phyloP scores from a whole-genome alignment of 306 rosid genomes.

The Quercus berberidifolia region DNA sequence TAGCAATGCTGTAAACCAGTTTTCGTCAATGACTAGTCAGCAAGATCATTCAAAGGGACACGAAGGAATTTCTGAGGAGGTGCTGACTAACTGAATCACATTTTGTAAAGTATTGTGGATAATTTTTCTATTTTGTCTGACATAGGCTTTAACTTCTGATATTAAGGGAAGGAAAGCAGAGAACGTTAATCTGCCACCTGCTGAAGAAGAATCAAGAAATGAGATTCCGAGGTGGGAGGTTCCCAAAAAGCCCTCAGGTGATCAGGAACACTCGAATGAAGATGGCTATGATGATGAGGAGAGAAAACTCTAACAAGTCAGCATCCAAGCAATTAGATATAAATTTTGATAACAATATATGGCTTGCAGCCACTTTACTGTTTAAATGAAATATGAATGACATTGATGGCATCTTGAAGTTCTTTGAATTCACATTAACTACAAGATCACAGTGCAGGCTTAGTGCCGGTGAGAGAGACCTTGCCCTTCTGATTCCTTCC shows the following conservation, averaged over 20 bases:
- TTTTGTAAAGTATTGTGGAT: background rate
- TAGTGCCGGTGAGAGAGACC: background rate
- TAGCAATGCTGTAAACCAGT: constrained; percentile 35
- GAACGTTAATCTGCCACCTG: constrained; percentile 45
- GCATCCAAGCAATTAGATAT: background rate
- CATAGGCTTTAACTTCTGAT: constrained; percentile 9
- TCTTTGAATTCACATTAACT: no score
- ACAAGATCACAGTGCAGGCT: background rate
- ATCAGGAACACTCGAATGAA: constrained; percentile 18
- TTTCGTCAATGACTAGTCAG: constrained; percentile 28
- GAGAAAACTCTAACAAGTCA: constrained; percentile 21
- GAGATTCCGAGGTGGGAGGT: constrained; percentile 20
- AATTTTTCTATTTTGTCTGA: constrained; percentile 13
- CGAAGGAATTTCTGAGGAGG: constrained; percentile 45
- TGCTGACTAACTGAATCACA: constrained; percentile 12
- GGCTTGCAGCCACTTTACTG: no score
- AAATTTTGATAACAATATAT: background rate
- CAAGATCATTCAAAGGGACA: constrained; percentile 25
- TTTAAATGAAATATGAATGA: no score
- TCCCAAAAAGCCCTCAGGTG: constrained; percentile 15
- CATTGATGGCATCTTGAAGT: no score
- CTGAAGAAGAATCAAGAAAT: constrained; percentile 44
- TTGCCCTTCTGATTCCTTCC: background rate
- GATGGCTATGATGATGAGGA: constrained; percentile 32
- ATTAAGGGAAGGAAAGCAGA: constrained; percentile 43